Evolutionary conservation across 306 rosid species (phyloP), one percentile per base, ranked within the genome.

Genomic region (Vicia villosa): DNA sequence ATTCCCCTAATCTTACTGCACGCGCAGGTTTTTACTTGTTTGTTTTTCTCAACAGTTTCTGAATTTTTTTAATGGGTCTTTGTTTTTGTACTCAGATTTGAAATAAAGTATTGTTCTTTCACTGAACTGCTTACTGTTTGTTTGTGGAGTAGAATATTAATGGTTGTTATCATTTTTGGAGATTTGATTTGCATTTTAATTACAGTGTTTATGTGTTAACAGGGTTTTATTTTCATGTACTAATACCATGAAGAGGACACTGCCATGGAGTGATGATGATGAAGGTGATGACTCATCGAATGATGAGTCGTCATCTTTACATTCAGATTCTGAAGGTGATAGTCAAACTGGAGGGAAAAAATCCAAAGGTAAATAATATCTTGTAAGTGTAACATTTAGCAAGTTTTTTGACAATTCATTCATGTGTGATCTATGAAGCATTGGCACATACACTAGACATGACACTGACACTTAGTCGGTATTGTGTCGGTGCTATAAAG

Each of bases 251-350:
- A 90, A 94, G 87, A 88, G 96, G 78, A 50, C 86, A 52, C 77
- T 85, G 79, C 88, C 90, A 17, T 90, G 97, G 96, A 87, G 81
- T 70, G 91, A 84, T 59, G 85, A 81, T 70, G 85, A 81, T 15
- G 64, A 58, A 22, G 87, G 74, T 17, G 86, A 52, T 54, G 63
- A 81, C 30, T 84, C 91, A 4, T 87, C 85, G 4, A 68, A 80
- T 0, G 79, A 81, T 28, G 89, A 82, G 34, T 88, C 89, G 2
- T 80, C 89, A 2, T 75, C 83, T 71, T 72, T 76, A 22, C 77
- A 65, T 74, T 79, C 94, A 20, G 88, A 81, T 50, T 66, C 84
- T 41, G 96, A 82, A 37, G 70, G 66, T 47, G 81, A 77, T 43
- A 73, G 65, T 64, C 79, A 73, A 76, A 47, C 50, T 67, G 68